Evolutionary conservation across 1,284 basidiomycete genomes (phyloP), one percentile per base, ranked within the genome.

Genomic region (Naganishia albida): DNA sequence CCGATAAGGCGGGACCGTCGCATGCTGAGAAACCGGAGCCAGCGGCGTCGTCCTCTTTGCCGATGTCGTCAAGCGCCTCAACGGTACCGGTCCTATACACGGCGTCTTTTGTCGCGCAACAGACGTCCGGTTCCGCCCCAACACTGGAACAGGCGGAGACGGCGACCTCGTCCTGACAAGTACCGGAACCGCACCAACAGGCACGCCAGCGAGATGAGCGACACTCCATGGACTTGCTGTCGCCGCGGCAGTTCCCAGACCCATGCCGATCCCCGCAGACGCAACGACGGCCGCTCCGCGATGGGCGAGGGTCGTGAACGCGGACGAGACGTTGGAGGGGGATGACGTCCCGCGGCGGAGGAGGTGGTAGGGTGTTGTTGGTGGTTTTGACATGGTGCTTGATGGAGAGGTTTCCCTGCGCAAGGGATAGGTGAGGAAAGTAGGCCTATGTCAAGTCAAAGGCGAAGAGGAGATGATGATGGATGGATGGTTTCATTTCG

Each of bases 221-320:
- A 53, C 8, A 25, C 26, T 44, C 53, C 53, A 44, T 4, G 53
- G 40, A 48, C 30, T 6, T 18, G 28, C 51, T 38, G 18, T n/a
- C 34, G 56, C 46, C 8, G 30, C 44, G 1, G 44, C 34, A n/a
- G 43, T 57, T 30, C 43, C 43, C 20, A 57, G 4, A 2, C 55
- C 55, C 43, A 48, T 57, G 18, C 55, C 55, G 43, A 57, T 44
- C 18, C 55, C 55, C 6, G 55, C 51, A 18, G 51, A 53, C 7
- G 51, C 55, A 2, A 57, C 55, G 26, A 48, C 55, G 16, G 55
- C 55, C 23, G 55, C 55, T 16, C 43, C 43, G 13, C 43, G 39
- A 43, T 56, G 54, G 8, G 42, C 54, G 23, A 44, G 54, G 26
- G 42, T 44, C 6, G 7, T 13, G 42, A 44, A 30, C 18, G 54